Percentiles rank a stretch among this genome's conserved stretches.
These are phyloP conservation scores for Saturnispora quitensis DNA, from an alignment of 805 yeast genomes.

Conservation along the genomic window DNA sequence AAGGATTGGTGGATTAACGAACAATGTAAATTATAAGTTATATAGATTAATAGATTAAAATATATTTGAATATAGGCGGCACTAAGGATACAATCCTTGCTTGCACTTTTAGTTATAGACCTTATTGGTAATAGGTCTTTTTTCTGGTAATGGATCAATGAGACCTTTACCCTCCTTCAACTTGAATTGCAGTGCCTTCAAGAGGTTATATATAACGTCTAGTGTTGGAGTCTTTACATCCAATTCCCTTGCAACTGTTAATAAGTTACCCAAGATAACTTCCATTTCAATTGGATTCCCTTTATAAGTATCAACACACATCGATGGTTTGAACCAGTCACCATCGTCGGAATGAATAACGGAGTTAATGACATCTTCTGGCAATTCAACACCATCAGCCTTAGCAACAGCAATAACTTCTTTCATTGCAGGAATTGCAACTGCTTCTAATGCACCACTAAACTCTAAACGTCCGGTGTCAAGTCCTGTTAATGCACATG, in stretches of 20 bases:
- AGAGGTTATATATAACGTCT: constrained; percentile 45
- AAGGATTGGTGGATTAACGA: constrained; percentile 18
- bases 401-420: constrained; percentile 60
- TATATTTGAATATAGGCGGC: neutral
- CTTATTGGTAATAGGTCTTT: constrained; percentile 27
- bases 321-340: constrained; percentile 56
- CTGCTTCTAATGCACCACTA: constrained; percentile 33
- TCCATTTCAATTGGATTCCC: constrained; percentile 65
- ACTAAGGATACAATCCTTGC: no score
- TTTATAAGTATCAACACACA: constrained; percentile 59
- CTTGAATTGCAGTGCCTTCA: constrained; percentile 52
- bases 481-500: constrained; percentile 48
- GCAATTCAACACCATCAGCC: constrained; percentile 53
- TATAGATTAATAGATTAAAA: neutral
- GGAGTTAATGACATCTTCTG: constrained; percentile 37
- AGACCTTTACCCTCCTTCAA: constrained; percentile 49
- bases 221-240: constrained; percentile 52
- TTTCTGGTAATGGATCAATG: constrained; percentile 38
- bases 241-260: constrained; percentile 39
- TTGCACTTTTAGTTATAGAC: constrained; percentile 3
- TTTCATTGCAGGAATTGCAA: constrained; percentile 53
- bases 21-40: constrained; percentile 3
- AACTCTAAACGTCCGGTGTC: constrained; percentile 47
- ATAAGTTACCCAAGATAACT: constrained; percentile 59
- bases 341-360: constrained; percentile 54